Percentiles rank a stretch among this genome's conserved stretches.
phyloP scores from a whole-genome alignment of 768 basidiomycete species.

The Panaeolus papilionaceus region DNA sequence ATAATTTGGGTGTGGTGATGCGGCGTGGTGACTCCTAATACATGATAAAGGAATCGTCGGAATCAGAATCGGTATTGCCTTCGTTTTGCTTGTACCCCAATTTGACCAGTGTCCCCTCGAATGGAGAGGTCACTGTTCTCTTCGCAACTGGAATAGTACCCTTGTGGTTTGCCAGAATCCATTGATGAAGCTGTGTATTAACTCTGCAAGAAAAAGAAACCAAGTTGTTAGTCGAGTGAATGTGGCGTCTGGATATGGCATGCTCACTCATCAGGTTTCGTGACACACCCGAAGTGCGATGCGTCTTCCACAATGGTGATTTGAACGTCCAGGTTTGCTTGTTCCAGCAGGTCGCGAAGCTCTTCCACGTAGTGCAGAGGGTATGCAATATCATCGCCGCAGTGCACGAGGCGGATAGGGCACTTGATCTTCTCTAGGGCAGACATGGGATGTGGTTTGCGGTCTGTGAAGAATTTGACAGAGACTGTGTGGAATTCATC shows the following conservation, averaged over 20 bases:
- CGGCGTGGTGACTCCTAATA: not conserved
- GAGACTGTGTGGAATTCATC: slow-evolving; percentile 37
- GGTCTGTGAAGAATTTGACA: slow-evolving; percentile 40
- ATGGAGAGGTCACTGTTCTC: slow-evolving; percentile 35
- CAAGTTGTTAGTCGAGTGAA: not conserved
- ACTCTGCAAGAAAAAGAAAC: slow-evolving; percentile 28
- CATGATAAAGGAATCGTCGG: slow-evolving; percentile 15
- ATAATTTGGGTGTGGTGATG: not conserved
- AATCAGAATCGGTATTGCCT: slow-evolving; percentile 34
- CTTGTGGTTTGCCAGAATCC: slow-evolving; percentile 33
- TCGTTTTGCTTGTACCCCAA: slow-evolving; percentile 30
- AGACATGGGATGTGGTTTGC: slow-evolving; percentile 27
- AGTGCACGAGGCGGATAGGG: slow-evolving; percentile 41
- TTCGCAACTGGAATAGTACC: slow-evolving; percentile 31
- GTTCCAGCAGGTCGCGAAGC: slow-evolving; percentile 29
- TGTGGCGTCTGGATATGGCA: not conserved
- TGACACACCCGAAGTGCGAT: slow-evolving; percentile 44
- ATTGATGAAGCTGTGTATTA: slow-evolving; percentile 36
- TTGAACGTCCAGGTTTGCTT: slow-evolving; percentile 36
- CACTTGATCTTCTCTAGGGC: slow-evolving; percentile 34
- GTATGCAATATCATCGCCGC: slow-evolving; percentile 43
- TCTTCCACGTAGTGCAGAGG: slow-evolving; percentile 34
- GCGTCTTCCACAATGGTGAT: slow-evolving; percentile 35
- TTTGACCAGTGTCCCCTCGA: slow-evolving; percentile 31
- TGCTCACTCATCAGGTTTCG: slow-evolving; percentile 38